phyloP scores from a whole-genome alignment of 2,329 filamentous ascomycete genomes.

The Apiospora koreana region DNA sequence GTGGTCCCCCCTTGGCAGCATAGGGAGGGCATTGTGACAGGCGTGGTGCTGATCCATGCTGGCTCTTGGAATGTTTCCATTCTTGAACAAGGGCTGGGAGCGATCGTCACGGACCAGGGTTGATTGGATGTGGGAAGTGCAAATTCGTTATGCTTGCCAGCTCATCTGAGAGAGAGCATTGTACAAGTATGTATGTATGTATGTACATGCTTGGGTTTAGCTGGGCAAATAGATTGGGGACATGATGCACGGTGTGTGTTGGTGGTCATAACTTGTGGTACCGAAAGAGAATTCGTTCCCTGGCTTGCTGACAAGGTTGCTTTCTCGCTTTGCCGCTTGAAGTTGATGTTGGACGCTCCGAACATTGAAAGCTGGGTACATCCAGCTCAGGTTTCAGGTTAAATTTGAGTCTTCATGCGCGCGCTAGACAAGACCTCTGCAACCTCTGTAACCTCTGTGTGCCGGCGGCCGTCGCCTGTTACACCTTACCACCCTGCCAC shows the following conservation, averaged over 20 bases:
- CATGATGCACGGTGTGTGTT: constrained; percentile 1
- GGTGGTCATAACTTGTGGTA: background rate
- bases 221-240: background rate
- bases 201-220: background rate
- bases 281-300: background rate
- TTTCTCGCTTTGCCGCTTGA: background rate
- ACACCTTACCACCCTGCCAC: background rate
- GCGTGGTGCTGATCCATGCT: background rate
- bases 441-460: background rate
- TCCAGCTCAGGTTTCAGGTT: constrained; percentile 5
- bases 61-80: constrained; percentile 8
- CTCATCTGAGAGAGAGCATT: constrained; percentile 1
- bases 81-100: background rate
- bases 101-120: constrained; percentile 3
- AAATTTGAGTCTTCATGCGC: constrained; percentile 8
- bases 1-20: background rate
- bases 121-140: background rate
- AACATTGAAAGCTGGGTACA: background rate
- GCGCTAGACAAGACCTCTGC: background rate
- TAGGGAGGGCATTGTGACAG: constrained; percentile 6
- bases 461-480: background rate
- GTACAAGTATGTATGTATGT: too few species aligned
- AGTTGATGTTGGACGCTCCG: background rate
- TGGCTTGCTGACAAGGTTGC: too few species aligned
- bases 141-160: constrained; percentile 1